Evolutionary conservation across 2,329 filamentous ascomycete genomes (phyloP), one percentile per base, ranked within the genome.

Genomic region (Botrytis hyacinthi): DNA sequence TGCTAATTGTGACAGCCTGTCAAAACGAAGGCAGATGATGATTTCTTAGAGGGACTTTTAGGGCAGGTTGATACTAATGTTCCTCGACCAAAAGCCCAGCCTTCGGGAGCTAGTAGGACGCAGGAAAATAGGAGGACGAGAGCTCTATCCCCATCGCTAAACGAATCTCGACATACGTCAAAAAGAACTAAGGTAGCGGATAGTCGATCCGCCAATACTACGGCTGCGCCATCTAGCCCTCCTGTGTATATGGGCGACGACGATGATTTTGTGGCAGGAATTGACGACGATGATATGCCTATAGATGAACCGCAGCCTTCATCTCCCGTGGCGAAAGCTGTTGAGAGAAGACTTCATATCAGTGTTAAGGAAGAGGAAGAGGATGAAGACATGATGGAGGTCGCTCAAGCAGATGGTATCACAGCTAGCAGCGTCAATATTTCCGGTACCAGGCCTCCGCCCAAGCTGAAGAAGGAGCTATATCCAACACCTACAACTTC

Each of bases 261-360:
- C 73, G 88, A 91, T 70, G 86, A 83, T 59, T 87, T 87, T 72
- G 83, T 88, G 46, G 85, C 86, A 37, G 81, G 83, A 7, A 84
- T 87, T 69, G 90, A 94, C 72, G 91, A 96, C 76, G 90, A 91
- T 79, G 81, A 84, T 59, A 83, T 93, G n/a, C 87, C 87, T n/a
- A 95, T 96, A 90, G 95, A 92, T 81, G 95, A 98, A 79, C 90
- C 91, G 3, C 86, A 92, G 59, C 94, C 93, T 18, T 98, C 95
- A 1, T 98, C 96, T 1, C 96, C 96, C 0, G 90, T 94, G 10
- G 89, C 89, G 60, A 95, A 94, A 79, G 93, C 91, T 54, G 89
- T 93, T 12, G 89, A 93, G 79, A 89, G 94, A 74, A 96, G 92
- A 82, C 84, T 81, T 77, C 88, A 83, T 79, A 83, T 83, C 44